These are phyloP conservation scores for Spirogloea muscicola DNA, from an alignment of 139 green algal species.

Conservation along the genomic window DNA sequence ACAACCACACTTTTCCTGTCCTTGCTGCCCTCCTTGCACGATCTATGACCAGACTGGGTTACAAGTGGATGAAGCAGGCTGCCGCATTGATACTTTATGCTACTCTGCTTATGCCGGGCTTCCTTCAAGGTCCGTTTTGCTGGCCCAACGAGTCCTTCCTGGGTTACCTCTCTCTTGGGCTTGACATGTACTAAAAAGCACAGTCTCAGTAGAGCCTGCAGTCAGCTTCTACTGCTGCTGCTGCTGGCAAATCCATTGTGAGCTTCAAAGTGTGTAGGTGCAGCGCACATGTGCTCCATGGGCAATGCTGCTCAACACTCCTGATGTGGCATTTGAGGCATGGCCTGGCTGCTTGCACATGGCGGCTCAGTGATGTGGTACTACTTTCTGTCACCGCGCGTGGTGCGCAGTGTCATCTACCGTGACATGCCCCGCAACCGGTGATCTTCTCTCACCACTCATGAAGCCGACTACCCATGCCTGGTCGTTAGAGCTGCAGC, in stretches of 20 bases:
- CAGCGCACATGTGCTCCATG: too few relatives aligned
- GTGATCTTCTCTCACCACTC: neutral
- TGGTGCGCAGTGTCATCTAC: slow-evolving; percentile 26
- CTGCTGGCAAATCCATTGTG: too few relatives aligned
- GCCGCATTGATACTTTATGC: slow-evolving; percentile 16
- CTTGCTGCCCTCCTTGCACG: neutral
- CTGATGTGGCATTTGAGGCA: too few relatives aligned
- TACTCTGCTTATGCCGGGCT: slow-evolving; percentile 25
- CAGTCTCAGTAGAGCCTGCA: too few relatives aligned
- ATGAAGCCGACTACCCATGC: neutral
- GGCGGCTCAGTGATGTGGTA: slow-evolving; percentile 16
- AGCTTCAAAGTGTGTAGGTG: too few relatives aligned
- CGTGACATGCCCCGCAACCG: slow-evolving; percentile 20
- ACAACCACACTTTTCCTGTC: too few relatives aligned
- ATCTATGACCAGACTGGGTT: slow-evolving; percentile 6
- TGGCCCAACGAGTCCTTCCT: neutral
- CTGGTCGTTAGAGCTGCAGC: too few relatives aligned
- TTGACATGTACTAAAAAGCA: too few relatives aligned
- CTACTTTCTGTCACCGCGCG: slow-evolving; percentile 30
- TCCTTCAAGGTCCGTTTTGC: slow-evolving; percentile 20
- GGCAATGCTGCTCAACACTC: neutral
- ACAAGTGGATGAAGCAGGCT: slow-evolving; percentile 21
- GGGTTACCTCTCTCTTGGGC: neutral
- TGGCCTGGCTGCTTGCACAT: neutral
- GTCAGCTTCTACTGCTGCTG: too few relatives aligned